These are phyloP conservation scores for Aspergillus hortae DNA, from an alignment of 2,329 filamentous ascomycete species.

Conservation along the genomic window DNA sequence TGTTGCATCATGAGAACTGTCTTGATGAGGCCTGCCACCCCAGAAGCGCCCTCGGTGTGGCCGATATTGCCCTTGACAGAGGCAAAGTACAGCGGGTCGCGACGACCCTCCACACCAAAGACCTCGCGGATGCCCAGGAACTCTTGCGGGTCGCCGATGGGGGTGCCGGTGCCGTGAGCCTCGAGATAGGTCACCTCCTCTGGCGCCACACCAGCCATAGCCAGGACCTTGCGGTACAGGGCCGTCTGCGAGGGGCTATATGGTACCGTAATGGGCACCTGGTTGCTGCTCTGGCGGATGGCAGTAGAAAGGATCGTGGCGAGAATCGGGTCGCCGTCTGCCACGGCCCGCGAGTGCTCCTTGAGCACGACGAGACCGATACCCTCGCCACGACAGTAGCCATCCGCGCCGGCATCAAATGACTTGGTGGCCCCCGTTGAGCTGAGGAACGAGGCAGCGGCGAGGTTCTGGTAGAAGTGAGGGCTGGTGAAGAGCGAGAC, in stretches of 20 bases:
- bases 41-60: constrained; percentile 61
- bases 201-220: constrained; percentile 62
- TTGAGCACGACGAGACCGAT: constrained; percentile 74
- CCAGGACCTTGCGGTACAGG: constrained; percentile 55
- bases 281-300: constrained; percentile 78
- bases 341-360: constrained; percentile 70
- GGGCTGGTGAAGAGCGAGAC: constrained; percentile 74
- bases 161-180: constrained; percentile 86
- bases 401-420: constrained; percentile 75
- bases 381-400: constrained; percentile 76
- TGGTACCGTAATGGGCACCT: constrained; percentile 79
- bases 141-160: constrained; percentile 74
- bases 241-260: constrained; percentile 72
- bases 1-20: constrained; percentile 38
- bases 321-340: constrained; percentile 65
- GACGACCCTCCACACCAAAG: constrained; percentile 45
- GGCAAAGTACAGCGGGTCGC: constrained; percentile 55
- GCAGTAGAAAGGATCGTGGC: constrained; percentile 70
- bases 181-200: constrained; percentile 78
- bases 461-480: constrained; percentile 72
- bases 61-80: constrained; percentile 64
- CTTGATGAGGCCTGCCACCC: constrained; percentile 40
- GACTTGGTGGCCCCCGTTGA: constrained; percentile 74
- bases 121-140: constrained; percentile 70
- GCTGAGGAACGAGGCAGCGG: constrained; percentile 73